phyloP scores from a whole-genome alignment of 2,329 filamentous ascomycete genomes.

The Ceratocystis huliohia region DNA sequence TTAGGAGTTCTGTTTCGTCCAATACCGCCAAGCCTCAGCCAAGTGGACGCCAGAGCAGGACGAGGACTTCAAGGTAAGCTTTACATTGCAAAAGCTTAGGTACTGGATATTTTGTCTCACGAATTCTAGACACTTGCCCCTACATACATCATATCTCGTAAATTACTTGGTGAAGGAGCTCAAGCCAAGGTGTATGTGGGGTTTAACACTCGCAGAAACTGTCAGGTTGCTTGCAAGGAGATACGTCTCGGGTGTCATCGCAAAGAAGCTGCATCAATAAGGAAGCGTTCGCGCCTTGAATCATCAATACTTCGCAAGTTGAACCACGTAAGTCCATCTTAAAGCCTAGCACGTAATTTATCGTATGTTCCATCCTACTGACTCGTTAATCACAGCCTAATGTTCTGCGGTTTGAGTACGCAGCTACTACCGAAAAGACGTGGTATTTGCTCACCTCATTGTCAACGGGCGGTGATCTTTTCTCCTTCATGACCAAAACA shows the following conservation, averaged over 20 bases:
- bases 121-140: constrained; percentile 27
- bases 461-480: constrained; percentile 42
- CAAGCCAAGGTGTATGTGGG: constrained; percentile 31
- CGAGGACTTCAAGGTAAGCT: constrained; percentile 10
- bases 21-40: constrained; percentile 21
- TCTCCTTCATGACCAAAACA: constrained; percentile 32
- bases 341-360: neutral
- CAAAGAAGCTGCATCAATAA: constrained; percentile 29
- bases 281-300: constrained; percentile 30
- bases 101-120: neutral
- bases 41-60: constrained; percentile 1
- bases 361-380: neutral
- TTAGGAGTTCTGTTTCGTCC: constrained; percentile 30
- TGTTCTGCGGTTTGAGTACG: constrained; percentile 12
- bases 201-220: constrained; percentile 37
- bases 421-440: neutral
- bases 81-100: neutral
- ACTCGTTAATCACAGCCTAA: constrained; percentile 14
- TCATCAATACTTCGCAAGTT: constrained; percentile 39
- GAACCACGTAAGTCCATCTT: constrained; percentile 36
- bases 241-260: neutral
- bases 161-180: constrained; percentile 30
- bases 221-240: constrained; percentile 55
- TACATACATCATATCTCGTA: constrained; percentile 28
- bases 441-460: constrained; percentile 45